phyloP scores from a whole-genome alignment of 2,329 filamentous ascomycete genomes.

The Clonostachys solani region DNA sequence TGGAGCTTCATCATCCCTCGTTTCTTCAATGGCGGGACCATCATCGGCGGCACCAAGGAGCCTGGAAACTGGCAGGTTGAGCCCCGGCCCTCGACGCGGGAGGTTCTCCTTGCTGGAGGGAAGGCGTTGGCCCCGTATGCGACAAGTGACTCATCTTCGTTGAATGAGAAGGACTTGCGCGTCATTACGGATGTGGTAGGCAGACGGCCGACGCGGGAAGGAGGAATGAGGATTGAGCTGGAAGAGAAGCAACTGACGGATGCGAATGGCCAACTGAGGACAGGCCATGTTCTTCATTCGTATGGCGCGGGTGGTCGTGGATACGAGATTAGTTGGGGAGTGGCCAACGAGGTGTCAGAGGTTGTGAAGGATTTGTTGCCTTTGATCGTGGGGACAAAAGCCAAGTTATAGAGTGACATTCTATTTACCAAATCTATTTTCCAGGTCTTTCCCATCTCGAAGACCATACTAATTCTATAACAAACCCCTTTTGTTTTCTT shows the following conservation, averaged over 20 bases:
- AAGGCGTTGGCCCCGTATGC: conserved; percentile 19
- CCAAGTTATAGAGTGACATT: no score
- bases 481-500: no score
- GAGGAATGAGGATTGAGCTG: conserved; percentile 48
- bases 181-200: conserved; percentile 38
- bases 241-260: conserved; percentile 26
- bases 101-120: conserved; percentile 35
- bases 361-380: not conserved
- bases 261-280: conserved; percentile 2
- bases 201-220: conserved; percentile 35
- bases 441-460: no score
- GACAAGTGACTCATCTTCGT: conserved; percentile 2
- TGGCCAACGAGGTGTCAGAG: conserved; percentile 45
- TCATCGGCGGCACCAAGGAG: conserved; percentile 63
- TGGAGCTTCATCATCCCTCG: conserved; percentile 61
- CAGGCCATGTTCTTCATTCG: conserved; percentile 39
- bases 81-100: conserved; percentile 39
- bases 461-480: no score
- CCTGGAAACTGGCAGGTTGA: conserved; percentile 46
- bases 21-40: conserved; percentile 55
- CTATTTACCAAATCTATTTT: no score
- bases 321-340: conserved; percentile 57
- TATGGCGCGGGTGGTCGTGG: conserved; percentile 60
- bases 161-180: conserved; percentile 12
- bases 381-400: not conserved